Conservation (phyloP, 106 monocot genomes). For the Chionographis japonica region DNA sequence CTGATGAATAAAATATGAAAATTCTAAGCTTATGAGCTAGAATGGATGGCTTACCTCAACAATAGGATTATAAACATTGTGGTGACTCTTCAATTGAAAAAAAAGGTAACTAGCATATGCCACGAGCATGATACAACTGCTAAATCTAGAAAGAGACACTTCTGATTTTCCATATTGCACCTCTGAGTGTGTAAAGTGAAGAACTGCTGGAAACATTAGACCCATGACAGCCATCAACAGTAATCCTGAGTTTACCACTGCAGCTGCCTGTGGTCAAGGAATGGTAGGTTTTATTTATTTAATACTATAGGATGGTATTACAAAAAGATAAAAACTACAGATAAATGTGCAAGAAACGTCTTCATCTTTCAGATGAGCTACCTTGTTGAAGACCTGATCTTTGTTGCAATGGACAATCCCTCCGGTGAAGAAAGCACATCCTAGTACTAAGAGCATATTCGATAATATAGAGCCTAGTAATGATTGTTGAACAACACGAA, state of each 20-base stretch:
- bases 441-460: constrained; percentile 96
- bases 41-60: constrained; percentile 39
- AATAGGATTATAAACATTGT: constrained; percentile 58
- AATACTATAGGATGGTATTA: background rate
- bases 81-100: constrained; percentile 86
- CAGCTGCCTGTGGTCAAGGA: constrained; percentile 61
- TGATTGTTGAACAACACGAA: constrained; percentile 95
- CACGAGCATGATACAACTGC: constrained; percentile 92
- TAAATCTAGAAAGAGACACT: constrained; percentile 88
- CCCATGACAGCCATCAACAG: constrained; percentile 98
- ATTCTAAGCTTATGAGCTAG: background rate
- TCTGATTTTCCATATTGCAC: constrained; percentile 97
- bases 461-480: constrained; percentile 94
- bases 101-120: constrained; percentile 92
- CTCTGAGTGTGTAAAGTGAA: constrained; percentile 96
- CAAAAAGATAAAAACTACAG: constrained; percentile 5
- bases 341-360: background rate
- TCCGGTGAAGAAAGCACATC: constrained; percentile 93
- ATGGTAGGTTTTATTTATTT: constrained; percentile 7
- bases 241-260: constrained; percentile 91
- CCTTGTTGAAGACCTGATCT: constrained; percentile 95
- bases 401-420: constrained; percentile 72
- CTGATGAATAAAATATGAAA: background rate
- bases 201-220: constrained; percentile 88
- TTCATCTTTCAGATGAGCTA: constrained; percentile 14